Base-by-base conservation (phyloP, 257 asterid species). In the Handroanthus guayacan region DNA sequence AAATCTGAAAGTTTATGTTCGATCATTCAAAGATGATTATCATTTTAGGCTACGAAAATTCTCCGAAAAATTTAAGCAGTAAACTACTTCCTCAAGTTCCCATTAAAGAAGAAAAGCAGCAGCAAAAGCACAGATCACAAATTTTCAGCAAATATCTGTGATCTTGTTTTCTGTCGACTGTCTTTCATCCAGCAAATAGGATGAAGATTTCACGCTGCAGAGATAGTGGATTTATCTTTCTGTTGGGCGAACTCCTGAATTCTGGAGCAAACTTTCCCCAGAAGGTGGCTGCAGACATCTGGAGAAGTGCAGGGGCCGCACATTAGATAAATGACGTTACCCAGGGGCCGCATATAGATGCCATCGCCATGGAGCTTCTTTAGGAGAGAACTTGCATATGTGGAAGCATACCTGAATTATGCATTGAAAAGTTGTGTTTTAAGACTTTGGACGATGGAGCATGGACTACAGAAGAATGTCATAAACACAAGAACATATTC, bases 251-350 rank as follows among this genome's bases (percentile, higher is more conserved):
- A 87, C 80, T 92, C 95, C 12, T 78, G 86, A 48, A 93, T 89
- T 84, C 96, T 78, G 54, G 61, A 60, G 55, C 76, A 76, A 55
- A 95, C 87, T 73, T 84, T 91, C 84, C 81, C 84, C 55, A 95
- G 85, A 50, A 90, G 41, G 74, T 60, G 61, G 66, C 36, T 69
- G 78, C 99, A 95, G 20, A 80, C 72, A 5, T 82, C 77, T 13
- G 96, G 94, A 50, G 91, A 76, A 11, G 96, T 90, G 72, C 95
- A 88, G 64, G 98, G 99, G 7, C 97, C 97, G 60, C 97, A 93
- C 97, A 95, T 95, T 38, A 90, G 83, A 75, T 93, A 95, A 39
- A 91, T 63, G 67, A 95, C 97, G 66, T 93, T 95, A 31, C 99
- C 99, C 69, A 93, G 82, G 37, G 98, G 97, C 87, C 99, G 90